A percentile compares a stretch with the other conserved stretches of the same genome.
phyloP scores from a whole-genome alignment of 2,329 filamentous ascomycete species.

The Monosporascus sp. region DNA sequence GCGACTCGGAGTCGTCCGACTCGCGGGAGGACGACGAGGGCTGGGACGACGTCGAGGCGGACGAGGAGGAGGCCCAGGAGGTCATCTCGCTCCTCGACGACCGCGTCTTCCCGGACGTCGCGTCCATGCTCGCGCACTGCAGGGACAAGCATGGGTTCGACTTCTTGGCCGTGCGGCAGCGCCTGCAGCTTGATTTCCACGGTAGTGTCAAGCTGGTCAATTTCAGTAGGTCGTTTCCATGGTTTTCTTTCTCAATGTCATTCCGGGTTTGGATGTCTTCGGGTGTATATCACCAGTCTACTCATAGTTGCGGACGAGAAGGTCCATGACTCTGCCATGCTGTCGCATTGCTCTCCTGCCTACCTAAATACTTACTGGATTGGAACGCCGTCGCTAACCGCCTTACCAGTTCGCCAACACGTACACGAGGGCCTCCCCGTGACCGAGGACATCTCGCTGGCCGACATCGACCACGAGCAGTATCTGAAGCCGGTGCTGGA shows the following conservation, averaged over 20 bases:
- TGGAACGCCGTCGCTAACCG: slow-evolving; percentile 8
- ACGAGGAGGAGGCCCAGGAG: slow-evolving; percentile 49
- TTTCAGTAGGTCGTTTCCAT: slow-evolving; percentile 38
- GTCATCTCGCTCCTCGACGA: slow-evolving; percentile 66
- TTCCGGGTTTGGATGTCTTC: neutral
- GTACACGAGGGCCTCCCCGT: slow-evolving; percentile 39
- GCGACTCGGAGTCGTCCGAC: slow-evolving; percentile 32
- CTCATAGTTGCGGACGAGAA: too few species aligned
- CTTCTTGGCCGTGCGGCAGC: slow-evolving; percentile 53
- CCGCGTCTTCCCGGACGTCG: slow-evolving; percentile 57
- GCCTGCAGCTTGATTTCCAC: slow-evolving; percentile 62
- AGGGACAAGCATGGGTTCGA: slow-evolving; percentile 63
- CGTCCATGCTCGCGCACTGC: slow-evolving; percentile 63
- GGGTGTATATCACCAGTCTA: neutral
- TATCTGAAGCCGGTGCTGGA: slow-evolving; percentile 81
- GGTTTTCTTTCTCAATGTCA: neutral
- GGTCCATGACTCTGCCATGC: too few species aligned
- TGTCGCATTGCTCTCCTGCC: too few species aligned
- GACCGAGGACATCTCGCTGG: slow-evolving; percentile 53
- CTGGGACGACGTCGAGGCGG: slow-evolving; percentile 53
- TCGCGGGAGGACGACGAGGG: slow-evolving; percentile 39
- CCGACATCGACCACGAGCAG: slow-evolving; percentile 67
- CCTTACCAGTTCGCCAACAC: slow-evolving; percentile 37
- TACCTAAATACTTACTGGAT: neutral
- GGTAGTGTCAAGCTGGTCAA: slow-evolving; percentile 72